A percentile compares a stretch with the other conserved stretches of the same genome.
These are phyloP conservation scores for Beta corolliflora DNA, from an alignment of 179 eudicot genomes.

Conservation along the genomic window DNA sequence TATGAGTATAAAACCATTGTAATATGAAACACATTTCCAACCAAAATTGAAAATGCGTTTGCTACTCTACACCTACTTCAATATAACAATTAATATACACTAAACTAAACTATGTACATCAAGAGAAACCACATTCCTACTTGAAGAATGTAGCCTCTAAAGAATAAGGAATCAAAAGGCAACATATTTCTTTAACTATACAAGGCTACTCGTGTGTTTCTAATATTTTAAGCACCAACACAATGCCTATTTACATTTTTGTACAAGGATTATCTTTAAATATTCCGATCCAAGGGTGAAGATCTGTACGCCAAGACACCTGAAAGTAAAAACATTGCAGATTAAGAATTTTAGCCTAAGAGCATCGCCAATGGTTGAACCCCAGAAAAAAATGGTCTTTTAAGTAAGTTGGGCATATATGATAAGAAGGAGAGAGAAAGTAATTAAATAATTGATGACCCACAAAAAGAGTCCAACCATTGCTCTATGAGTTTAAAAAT, in stretches of 20 bases:
- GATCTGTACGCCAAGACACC: constrained; percentile 1
- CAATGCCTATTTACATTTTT: constrained; percentile 21
- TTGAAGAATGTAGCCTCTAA: constrained; percentile 21
- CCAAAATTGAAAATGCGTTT: background rate
- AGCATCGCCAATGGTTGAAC: no score
- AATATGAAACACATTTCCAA: background rate
- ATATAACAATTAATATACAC: no score
- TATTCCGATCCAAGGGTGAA: constrained; percentile 3
- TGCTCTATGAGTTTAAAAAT: background rate
- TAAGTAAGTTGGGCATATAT: no score
- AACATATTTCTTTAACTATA: background rate
- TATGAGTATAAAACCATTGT: background rate
- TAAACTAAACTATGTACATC: constrained; percentile 14
- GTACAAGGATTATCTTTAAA: constrained; percentile 20
- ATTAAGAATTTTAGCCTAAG: background rate
- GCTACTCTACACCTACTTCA: background rate
- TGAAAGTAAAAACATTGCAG: constrained; percentile 22
- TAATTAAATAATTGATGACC: no score
- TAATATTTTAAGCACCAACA: constrained; percentile 5
- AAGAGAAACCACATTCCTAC: constrained; percentile 12
- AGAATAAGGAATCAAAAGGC: constrained; percentile 20
- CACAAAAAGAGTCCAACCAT: no score
- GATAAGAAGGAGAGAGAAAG: no score
- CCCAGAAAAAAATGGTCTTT: no score
- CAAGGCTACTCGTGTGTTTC: constrained; percentile 24